phyloP scores from a whole-genome alignment of 176 grass and related monocot genomes.

The Oryza glaberrima region DNA sequence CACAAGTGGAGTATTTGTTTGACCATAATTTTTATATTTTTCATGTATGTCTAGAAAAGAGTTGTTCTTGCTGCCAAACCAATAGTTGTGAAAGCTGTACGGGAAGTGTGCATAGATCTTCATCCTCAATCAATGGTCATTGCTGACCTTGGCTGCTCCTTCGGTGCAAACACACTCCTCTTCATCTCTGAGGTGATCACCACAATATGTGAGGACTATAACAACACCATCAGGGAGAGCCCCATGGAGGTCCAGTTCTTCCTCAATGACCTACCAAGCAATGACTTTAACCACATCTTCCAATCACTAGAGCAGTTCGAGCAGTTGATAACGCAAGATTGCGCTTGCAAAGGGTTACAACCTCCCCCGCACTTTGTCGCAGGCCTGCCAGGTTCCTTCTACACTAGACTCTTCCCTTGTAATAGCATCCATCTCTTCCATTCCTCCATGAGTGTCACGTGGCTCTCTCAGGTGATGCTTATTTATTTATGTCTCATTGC shows the following conservation, averaged over 20 bases:
- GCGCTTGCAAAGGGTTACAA: not conserved
- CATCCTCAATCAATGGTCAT: not conserved
- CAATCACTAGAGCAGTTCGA: not conserved
- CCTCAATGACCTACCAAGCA: not conserved
- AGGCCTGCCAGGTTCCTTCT: conserved; percentile 36
- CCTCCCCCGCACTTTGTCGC: conserved; percentile 19
- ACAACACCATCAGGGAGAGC: not conserved
- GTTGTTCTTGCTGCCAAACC: not conserved
- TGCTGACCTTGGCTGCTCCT: not conserved
- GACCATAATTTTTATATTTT: too few species aligned
- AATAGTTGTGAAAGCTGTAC: not conserved
- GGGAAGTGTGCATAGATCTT: not conserved
- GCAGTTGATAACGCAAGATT: not conserved
- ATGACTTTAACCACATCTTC: not conserved
- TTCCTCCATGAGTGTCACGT: conserved; percentile 20
- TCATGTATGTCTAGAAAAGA: not conserved
- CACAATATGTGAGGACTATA: not conserved
- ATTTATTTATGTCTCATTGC: too few species aligned
- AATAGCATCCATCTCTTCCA: conserved; percentile 18
- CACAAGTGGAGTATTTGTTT: too few species aligned
- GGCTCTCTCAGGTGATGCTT: conserved; percentile 3
- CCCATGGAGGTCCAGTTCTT: not conserved
- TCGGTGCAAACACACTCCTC: not conserved
- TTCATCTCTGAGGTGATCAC: not conserved
- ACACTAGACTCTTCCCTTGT: conserved; percentile 36